These are phyloP conservation scores for Gossypium laxum DNA, from an alignment of 441 rosid species.

Conservation along the genomic window DNA sequence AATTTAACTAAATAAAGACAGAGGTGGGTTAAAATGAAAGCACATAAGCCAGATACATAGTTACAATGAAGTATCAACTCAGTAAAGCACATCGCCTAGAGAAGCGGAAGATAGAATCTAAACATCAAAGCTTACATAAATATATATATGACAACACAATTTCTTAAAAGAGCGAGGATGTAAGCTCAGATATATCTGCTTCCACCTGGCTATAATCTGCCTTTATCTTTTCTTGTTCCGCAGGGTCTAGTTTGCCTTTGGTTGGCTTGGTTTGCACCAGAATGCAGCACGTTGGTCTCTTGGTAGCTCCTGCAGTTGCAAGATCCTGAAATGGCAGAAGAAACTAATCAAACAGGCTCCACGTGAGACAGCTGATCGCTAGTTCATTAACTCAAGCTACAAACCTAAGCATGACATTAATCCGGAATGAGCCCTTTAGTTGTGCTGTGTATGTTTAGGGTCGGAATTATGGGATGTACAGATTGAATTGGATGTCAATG, in stretches of 20 bases:
- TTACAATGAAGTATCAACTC: neutral
- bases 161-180: constrained; percentile 17
- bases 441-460: neutral
- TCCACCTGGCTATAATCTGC: constrained; percentile 7
- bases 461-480: neutral
- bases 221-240: constrained; percentile 10
- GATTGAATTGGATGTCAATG: neutral
- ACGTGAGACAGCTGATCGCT: neutral
- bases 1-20: neutral
- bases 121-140: neutral
- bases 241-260: constrained; percentile 21
- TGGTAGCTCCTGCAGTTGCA: constrained; percentile 31
- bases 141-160: neutral
- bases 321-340: constrained; percentile 21
- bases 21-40: neutral
- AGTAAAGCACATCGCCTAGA: constrained; percentile 17
- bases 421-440: neutral
- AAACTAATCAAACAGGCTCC: neutral
- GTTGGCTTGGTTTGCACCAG: constrained; percentile 25
- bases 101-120: neutral
- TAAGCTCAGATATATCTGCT: constrained; percentile 6
- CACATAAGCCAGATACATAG: neutral
- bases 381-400: neutral
- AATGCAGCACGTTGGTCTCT: constrained; percentile 31
- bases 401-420: neutral